Evolutionary conservation across 2,329 filamentous ascomycete genomes (phyloP), one percentile per base, ranked within the genome.

Genomic region (Fusarium nisikadoi): DNA sequence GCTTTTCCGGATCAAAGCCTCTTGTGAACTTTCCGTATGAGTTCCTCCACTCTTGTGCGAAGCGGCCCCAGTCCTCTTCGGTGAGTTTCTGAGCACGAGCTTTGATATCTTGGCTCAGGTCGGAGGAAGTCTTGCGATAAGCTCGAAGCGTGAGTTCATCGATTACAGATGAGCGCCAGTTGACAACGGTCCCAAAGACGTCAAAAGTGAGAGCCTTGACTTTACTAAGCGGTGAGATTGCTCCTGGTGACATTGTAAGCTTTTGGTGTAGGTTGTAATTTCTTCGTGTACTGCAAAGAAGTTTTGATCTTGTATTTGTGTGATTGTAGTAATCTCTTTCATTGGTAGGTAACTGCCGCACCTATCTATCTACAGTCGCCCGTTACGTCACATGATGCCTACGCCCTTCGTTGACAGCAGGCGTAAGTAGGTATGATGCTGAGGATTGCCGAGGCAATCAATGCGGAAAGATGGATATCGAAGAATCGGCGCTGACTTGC

Each of bases 141-240:
- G 89, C 86, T 42, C 85, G 84, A 16, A 84, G 77, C 29, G 82
- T 79, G 52, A 96, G 86, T 59, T 89, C 88, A 13, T 85, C 82
- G 19, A 86, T 88, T 25, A 96, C 89, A 4, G 90, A 89, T 42
- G 84, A 84, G 62, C 93, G 91, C 93, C 93, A 95, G 83, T 95
- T 87, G 49, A 96, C 93, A 70, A 91, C 89, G 2, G 94, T 96
- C 73, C 93, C 93, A 80, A 95, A 94, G 75, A 94, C 88, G 81
- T 94, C 92, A 77, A 94, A 94, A 59, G 91, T 86, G 38, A 94
- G 83, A 12, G 88, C 92, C 72, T 89, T 89, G 70, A 88, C 75
- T 33, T 76, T 68, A 29, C 72, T 52, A 19, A 82, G 74, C 5
- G 79, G 77, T 1, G 77, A 75, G 3, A 72, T 27, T 29, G 67